phyloP scores from a whole-genome alignment of 164 flowering plant species.

The Sextonia rubra region DNA sequence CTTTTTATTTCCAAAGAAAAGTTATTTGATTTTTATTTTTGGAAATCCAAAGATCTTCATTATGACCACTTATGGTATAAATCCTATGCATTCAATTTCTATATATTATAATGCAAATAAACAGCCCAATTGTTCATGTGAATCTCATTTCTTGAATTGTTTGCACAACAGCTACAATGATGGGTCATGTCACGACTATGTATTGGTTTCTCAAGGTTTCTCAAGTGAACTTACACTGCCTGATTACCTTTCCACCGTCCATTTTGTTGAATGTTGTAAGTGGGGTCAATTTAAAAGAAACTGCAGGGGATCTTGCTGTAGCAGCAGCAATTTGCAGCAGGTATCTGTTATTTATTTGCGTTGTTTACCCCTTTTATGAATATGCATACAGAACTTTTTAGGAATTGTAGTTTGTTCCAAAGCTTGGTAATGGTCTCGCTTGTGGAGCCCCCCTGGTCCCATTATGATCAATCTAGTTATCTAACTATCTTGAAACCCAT shows the following conservation, averaged over 20 bases:
- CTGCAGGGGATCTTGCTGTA: constrained; percentile 93
- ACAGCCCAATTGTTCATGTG: not conserved
- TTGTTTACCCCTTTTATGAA: not conserved
- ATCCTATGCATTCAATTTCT: too few species aligned
- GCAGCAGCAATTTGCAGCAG: constrained; percentile 99
- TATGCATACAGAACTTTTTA: not conserved
- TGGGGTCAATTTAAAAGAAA: constrained; percentile 68
- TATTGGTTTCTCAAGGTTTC: not conserved
- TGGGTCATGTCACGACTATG: not conserved
- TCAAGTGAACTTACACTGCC: not conserved
- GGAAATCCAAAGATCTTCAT: too few species aligned
- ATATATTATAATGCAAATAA: too few species aligned
- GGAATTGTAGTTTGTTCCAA: too few species aligned
- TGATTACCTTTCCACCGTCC: constrained; percentile 32
- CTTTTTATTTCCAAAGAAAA: too few species aligned
- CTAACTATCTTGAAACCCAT: too few species aligned
- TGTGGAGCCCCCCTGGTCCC: too few species aligned
- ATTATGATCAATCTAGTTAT: too few species aligned
- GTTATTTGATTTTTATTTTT: too few species aligned
- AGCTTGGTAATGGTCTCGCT: too few species aligned
- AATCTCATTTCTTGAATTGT: not conserved
- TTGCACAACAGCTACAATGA: not conserved
- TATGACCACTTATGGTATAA: too few species aligned
- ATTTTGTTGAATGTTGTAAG: constrained; percentile 83
- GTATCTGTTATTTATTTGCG: constrained; percentile 22